Percentiles rank a stretch among this genome's conserved stretches.
These are phyloP conservation scores for Echinochloa phyllopogon DNA, from an alignment of 176 grass and related monocot species.

Conservation along the genomic window DNA sequence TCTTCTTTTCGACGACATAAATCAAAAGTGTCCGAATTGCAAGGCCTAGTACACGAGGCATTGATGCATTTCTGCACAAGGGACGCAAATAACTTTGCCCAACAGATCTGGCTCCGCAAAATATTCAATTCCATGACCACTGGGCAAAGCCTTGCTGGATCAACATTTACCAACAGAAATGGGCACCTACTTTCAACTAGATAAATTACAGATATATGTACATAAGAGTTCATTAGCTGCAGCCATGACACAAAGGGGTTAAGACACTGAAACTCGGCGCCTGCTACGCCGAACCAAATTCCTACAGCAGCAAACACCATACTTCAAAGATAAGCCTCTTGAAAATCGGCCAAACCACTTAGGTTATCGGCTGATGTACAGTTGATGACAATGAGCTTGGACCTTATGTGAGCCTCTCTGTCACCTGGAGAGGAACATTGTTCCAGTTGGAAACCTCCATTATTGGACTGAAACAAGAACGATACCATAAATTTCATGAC, in stretches of 20 bases:
- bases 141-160: background rate
- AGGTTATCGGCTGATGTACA: constrained; percentile 15
- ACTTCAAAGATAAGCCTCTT: constrained; percentile 19
- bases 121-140: background rate
- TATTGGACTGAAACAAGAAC: constrained; percentile 47
- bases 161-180: constrained; percentile 22
- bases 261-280: background rate
- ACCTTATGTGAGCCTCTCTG: background rate
- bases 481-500: constrained; percentile 8
- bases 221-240: constrained; percentile 4
- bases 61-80: background rate
- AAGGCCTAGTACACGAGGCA: background rate
- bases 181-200: background rate
- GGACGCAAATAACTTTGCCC: background rate
- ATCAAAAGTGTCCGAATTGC: background rate
- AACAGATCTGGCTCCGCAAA: background rate
- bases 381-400: constrained; percentile 15
- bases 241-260: background rate
- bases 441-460: constrained; percentile 22
- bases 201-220: constrained; percentile 65
- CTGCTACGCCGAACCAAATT: constrained; percentile 14
- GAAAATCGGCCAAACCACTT: constrained; percentile 5
- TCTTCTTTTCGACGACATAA: background rate
- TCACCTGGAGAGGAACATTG: background rate
- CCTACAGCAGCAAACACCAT: constrained; percentile 17